phyloP scores from a whole-genome alignment of 1,139 yeast species.

The Yamadazyma oceani region DNA sequence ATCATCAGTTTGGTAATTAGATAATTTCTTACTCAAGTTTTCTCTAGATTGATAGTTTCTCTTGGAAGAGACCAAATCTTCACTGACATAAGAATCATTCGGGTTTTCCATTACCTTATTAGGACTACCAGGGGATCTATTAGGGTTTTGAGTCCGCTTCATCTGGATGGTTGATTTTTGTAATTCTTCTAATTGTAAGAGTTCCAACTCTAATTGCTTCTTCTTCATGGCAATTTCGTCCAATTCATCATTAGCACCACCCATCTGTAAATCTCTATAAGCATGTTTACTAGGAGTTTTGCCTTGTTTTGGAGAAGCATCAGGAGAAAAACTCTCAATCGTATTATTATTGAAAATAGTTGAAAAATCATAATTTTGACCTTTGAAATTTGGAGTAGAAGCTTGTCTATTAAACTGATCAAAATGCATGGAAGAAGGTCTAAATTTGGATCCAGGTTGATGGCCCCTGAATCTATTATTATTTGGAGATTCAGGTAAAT shows the following conservation, averaged over 20 bases:
- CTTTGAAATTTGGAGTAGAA: constrained; percentile 13
- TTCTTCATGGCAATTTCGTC: constrained; percentile 35
- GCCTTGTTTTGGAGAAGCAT: constrained; percentile 20
- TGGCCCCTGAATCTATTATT: constrained; percentile 5
- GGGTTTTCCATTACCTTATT: constrained; percentile 16
- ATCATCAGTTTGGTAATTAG: constrained; percentile 28
- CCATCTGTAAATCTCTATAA: constrained; percentile 3
- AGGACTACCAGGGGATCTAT: constrained; percentile 5
- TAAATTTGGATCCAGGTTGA: constrained; percentile 13
- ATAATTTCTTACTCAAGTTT: constrained; percentile 38
- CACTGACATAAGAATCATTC: constrained; percentile 37
- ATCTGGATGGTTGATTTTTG: constrained; percentile 28
- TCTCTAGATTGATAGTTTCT: constrained; percentile 33
- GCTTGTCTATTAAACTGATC: constrained; percentile 14
- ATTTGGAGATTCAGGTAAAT: constrained; percentile 15
- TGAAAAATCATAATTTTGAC: constrained; percentile 5
- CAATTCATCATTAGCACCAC: constrained; percentile 15
- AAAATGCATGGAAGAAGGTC: constrained; percentile 22
- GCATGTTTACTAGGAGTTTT: constrained; percentile 8
- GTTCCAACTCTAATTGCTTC: constrained; percentile 42
- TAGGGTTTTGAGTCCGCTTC: constrained; percentile 12
- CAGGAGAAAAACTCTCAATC: constrained; percentile 29
- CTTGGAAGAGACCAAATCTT: constrained; percentile 36
- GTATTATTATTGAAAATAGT: constrained; percentile 24
- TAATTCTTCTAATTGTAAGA: constrained; percentile 37